Conservation (phyloP, 768 basidiomycete genomes). For the Auricularia sp. region DNA sequence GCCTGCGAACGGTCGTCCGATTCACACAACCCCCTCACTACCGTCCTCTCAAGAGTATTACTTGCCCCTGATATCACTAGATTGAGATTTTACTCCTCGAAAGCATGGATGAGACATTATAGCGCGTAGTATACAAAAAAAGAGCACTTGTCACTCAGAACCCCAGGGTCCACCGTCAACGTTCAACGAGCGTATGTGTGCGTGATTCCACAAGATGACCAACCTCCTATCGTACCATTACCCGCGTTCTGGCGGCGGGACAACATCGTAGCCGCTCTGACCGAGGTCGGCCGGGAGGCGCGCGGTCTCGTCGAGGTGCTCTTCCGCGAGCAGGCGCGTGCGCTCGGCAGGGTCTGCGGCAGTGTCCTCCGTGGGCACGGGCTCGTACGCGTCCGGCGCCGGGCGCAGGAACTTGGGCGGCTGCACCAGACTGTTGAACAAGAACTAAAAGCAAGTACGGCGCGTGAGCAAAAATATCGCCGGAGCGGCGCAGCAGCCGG, state of each 20-base stretch:
- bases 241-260: constrained; percentile 20
- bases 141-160: too few relatives aligned
- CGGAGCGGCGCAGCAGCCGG: constrained; percentile 6
- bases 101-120: too few relatives aligned
- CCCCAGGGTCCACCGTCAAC: too few relatives aligned
- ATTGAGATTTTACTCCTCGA: too few relatives aligned
- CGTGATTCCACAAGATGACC: too few relatives aligned
- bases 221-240: neutral
- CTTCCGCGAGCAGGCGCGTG: constrained; percentile 42
- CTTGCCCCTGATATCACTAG: too few relatives aligned
- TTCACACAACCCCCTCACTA: too few relatives aligned
- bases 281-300: constrained; percentile 70
- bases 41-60: too few relatives aligned
- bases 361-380: constrained; percentile 13
- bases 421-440: constrained; percentile 78
- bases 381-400: constrained; percentile 10
- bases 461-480: constrained; percentile 1
- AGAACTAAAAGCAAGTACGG: constrained; percentile 39
- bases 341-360: constrained; percentile 20
- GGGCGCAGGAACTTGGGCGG: constrained; percentile 56
- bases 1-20: too few relatives aligned
- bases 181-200: too few relatives aligned
- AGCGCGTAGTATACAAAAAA: too few relatives aligned
- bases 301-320: constrained; percentile 75
- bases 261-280: constrained; percentile 74